phyloP scores from a whole-genome alignment of 1,139 yeast genomes.

The Eremothecium gossypii region DNA sequence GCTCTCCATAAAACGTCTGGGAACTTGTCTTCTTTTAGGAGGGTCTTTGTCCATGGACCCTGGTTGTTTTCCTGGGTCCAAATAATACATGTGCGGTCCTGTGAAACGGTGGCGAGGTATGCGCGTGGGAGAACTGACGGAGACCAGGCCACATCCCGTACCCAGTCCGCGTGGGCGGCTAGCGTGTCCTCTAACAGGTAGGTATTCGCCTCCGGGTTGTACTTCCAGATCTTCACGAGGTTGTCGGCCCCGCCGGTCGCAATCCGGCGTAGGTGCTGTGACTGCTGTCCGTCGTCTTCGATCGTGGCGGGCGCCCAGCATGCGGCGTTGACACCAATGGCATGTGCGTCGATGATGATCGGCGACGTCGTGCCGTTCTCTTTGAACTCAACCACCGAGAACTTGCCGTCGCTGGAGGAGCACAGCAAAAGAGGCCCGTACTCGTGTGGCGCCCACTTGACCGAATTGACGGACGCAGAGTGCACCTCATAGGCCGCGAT shows the following conservation, averaged over 20 bases:
- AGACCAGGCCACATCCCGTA: conserved; percentile 97
- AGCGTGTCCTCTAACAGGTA: conserved; percentile 69
- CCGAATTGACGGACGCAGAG: conserved; percentile 89
- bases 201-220: conserved; percentile 44
- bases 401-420: conserved; percentile 88
- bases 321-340: conserved; percentile 88
- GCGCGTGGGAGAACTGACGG: conserved; percentile 80
- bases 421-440: conserved; percentile 87
- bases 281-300: conserved; percentile 21
- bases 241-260: conserved; percentile 96
- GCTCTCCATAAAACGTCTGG: conserved; percentile 99
- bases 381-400: conserved; percentile 82
- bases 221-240: conserved; percentile 83
- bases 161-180: conserved; percentile 96
- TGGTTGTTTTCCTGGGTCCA: conserved; percentile 73
- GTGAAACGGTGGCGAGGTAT: conserved; percentile 96
- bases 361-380: conserved; percentile 79
- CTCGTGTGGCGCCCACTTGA: conserved; percentile 97
- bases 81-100: conserved; percentile 86
- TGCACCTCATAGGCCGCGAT: conserved; percentile 85
- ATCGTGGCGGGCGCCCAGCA: conserved; percentile 78
- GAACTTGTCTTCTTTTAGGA: conserved; percentile 69
- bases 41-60: conserved; percentile 73
- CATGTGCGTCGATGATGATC: conserved; percentile 55
- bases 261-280: conserved; percentile 48